Evolutionary conservation across 1,139 yeast species (phyloP).

Genomic region (Entelexis sorbosivorans): DNA sequence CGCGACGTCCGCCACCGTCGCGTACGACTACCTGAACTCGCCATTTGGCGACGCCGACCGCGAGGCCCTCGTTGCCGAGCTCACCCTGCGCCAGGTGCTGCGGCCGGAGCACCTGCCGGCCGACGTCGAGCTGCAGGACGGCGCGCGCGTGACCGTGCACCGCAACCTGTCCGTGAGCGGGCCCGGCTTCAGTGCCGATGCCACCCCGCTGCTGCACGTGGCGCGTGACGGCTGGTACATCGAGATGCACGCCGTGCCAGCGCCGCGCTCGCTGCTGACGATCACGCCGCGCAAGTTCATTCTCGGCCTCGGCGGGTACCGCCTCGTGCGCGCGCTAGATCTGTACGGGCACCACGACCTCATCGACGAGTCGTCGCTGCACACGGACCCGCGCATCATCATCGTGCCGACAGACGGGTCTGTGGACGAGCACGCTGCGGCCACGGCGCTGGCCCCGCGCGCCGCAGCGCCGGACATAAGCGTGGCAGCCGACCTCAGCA

Average conservation of each 20-base stretch:
- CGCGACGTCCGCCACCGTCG: slow-evolving; percentile 35
- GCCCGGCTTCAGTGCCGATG: slow-evolving; percentile 12
- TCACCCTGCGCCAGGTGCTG: slow-evolving; percentile 26
- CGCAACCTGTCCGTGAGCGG: slow-evolving; percentile 23
- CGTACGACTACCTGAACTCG: slow-evolving; percentile 38
- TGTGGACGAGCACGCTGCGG: slow-evolving; percentile 20
- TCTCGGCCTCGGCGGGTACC: slow-evolving; percentile 55
- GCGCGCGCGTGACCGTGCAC: slow-evolving; percentile 21
- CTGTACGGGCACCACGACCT: slow-evolving; percentile 49
- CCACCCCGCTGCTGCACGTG: slow-evolving; percentile 37
- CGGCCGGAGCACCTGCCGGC: slow-evolving; percentile 12
- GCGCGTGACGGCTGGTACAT: slow-evolving; percentile 56
- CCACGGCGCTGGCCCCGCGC: background rate
- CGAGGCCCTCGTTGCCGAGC: slow-evolving; percentile 30
- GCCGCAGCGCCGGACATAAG: background rate
- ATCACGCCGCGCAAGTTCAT: slow-evolving; percentile 67
- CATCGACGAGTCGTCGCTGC: slow-evolving; percentile 42
- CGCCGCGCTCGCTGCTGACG: slow-evolving; percentile 32
- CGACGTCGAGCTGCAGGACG: slow-evolving; percentile 26
- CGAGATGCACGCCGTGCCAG: slow-evolving; percentile 36
- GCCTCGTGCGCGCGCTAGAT: slow-evolving; percentile 58
- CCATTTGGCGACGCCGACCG: slow-evolving; percentile 34
- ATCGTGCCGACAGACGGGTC: slow-evolving; percentile 36
- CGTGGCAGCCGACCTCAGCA: slow-evolving; percentile 8
- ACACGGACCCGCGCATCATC: slow-evolving; percentile 41